A percentile compares a stretch with the other conserved stretches of the same genome.
These are phyloP conservation scores for Adansonia madagascariensis DNA, from an alignment of 441 rosid genomes.

Conservation along the genomic window DNA sequence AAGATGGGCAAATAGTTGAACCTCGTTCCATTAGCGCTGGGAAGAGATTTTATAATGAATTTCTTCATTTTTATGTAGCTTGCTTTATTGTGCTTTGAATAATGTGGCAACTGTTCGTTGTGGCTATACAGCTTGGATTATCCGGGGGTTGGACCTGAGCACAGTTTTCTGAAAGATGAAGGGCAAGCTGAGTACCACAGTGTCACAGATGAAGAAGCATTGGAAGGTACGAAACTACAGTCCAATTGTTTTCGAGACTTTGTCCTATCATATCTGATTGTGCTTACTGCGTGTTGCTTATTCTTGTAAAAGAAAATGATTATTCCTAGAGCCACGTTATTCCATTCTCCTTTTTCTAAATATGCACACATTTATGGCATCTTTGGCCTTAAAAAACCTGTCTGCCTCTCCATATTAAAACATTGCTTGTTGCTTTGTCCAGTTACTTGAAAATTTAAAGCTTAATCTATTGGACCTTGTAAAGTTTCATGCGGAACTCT, in stretches of 20 bases:
- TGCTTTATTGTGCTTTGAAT: background rate
- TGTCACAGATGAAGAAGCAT: constrained; percentile 87
- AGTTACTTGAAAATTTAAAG: background rate
- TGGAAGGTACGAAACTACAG: constrained; percentile 63
- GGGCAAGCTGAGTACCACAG: constrained; percentile 83
- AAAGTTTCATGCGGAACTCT: background rate
- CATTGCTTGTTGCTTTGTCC: background rate
- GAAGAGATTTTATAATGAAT: constrained; percentile 34
- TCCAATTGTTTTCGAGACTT: background rate
- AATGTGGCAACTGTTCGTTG: background rate
- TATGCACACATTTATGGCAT: background rate
- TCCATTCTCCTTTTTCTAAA: background rate
- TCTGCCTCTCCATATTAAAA: background rate
- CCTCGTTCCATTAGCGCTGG: constrained; percentile 96
- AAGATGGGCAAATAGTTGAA: constrained; percentile 88
- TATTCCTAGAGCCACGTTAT: background rate
- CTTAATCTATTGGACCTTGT: background rate
- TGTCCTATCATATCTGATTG: background rate
- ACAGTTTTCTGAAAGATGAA: constrained; percentile 83
- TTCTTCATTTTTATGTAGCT: background rate
- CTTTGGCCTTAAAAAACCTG: constrained; percentile 3
- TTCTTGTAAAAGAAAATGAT: background rate
- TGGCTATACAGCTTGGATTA: constrained; percentile 71
- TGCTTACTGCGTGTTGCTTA: background rate
- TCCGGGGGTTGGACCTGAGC: constrained; percentile 99